Evolutionary conservation across 257 asterid genomes (phyloP), one percentile per base, ranked within the genome.

Genomic region (Cinchona pubescens): DNA sequence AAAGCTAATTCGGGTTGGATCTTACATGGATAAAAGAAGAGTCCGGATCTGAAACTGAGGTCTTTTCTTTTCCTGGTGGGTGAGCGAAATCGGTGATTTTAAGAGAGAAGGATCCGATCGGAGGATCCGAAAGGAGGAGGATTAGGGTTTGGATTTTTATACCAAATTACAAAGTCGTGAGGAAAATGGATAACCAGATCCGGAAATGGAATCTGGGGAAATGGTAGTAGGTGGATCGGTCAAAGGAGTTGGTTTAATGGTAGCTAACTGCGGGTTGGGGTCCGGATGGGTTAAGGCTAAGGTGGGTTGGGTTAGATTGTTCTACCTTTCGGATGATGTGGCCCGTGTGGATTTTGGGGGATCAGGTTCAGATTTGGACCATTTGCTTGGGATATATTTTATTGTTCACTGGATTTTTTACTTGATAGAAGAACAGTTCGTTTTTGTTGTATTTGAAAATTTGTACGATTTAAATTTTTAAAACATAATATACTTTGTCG

Each of bases 101-200:
- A 71, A 0, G 79, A 13, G 88, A 35, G 78, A 70, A 56, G 78
- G 78, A 71, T 79, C 91, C 89, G 90, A 84, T 75, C 81, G 88
- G 87, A n/a, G 85, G 94, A 90, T 82, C 97, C 97, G 96, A 83
- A 46, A 75, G 51, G 16, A 55, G 21, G 80, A 55, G 70, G 87
- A 88, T 82, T 75, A 87, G 92, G 86, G 89, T 82, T 74, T 82
- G 93, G 95, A 79, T n/a, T n/a, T n/a, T n/a, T n/a, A n/a, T n/a
- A n/a, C n/a, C n/a, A n/a, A n/a, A n/a, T 62, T 55, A n/a, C n/a
- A n/a, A n/a, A n/a, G n/a, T n/a, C n/a, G n/a, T n/a, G n/a, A n/a
- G n/a, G n/a, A n/a, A n/a, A n/a, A n/a, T n/a, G 74, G 79, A 71
- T 53, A 55, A 45, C 72, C 38, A 34, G 76, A 76, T 78, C 81